A percentile compares a stretch with the other conserved stretches of the same genome.
These are phyloP conservation scores for Monosporozyma siamensis DNA, from an alignment of 805 yeast species.

Conservation along the genomic window DNA sequence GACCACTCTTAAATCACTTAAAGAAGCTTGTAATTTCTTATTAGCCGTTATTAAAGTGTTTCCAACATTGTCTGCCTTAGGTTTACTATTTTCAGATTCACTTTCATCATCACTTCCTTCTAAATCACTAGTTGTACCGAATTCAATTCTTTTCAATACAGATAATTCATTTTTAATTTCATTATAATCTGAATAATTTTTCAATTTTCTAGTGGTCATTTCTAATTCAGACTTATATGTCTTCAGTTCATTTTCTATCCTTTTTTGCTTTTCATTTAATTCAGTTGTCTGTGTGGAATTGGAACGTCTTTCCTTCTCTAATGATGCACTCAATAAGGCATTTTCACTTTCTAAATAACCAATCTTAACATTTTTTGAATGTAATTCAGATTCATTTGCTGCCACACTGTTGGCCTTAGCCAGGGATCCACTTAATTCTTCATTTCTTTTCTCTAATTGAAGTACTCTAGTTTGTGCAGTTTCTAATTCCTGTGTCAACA, in stretches of 20 bases:
- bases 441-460: conserved; percentile 71
- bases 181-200: conserved; percentile 59
- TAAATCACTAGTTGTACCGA: conserved; percentile 43
- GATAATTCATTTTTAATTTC: conserved; percentile 69
- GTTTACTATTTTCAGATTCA: conserved; percentile 21
- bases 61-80: conserved; percentile 32
- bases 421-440: conserved; percentile 58
- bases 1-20: conserved; percentile 55
- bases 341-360: conserved; percentile 61
- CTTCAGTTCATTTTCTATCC: conserved; percentile 37
- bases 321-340: conserved; percentile 32
- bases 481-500: conserved; percentile 69
- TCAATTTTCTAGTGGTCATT: conserved; percentile 40
- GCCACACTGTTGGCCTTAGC: conserved; percentile 42
- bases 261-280: conserved; percentile 30
- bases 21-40: conserved; percentile 59
- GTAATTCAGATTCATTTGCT: conserved; percentile 35
- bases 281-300: conserved; percentile 13
- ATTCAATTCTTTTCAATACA: conserved; percentile 64
- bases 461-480: conserved; percentile 54
- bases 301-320: conserved; percentile 21
- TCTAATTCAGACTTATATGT: conserved; percentile 44
- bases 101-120: conserved; percentile 24
- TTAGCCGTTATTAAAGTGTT: conserved; percentile 60
- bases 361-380: conserved; percentile 34